Conservation (phyloP, 2,329 filamentous ascomycete genomes). For the Pseudocercospora eumusae region DNA sequence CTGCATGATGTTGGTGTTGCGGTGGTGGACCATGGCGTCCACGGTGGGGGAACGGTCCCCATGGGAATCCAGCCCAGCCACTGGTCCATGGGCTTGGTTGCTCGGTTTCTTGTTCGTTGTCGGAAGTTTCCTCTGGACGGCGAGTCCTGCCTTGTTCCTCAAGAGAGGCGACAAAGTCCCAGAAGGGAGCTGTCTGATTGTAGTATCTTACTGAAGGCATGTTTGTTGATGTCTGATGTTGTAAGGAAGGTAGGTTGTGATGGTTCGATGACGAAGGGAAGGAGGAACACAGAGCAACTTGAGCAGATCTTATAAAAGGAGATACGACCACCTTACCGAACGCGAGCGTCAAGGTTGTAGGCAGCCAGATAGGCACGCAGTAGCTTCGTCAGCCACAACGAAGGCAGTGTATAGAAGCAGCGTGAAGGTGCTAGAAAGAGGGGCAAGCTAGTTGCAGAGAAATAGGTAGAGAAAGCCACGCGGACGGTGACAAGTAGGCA, state of each 20-base stretch:
- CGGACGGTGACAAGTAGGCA: constrained; percentile 21
- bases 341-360: constrained; percentile 12
- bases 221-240: constrained; percentile 34
- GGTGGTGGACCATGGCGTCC: constrained; percentile 32
- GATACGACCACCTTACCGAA: constrained; percentile 18
- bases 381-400: constrained; percentile 21
- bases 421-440: constrained; percentile 16
- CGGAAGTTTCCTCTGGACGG: constrained; percentile 33
- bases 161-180: constrained; percentile 57
- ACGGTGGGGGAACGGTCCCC: constrained; percentile 36
- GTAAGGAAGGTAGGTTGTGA: constrained; percentile 14
- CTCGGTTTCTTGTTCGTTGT: constrained; percentile 38
- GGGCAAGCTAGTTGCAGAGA: constrained; percentile 4
- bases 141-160: constrained; percentile 47
- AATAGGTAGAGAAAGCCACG: constrained; percentile 24
- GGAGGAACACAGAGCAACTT: not conserved
- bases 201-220: constrained; percentile 59
- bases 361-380: constrained; percentile 20
- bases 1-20: constrained; percentile 6
- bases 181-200: constrained; percentile 57
- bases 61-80: constrained; percentile 44
- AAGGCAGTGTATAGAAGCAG: constrained; percentile 6
- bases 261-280: constrained; percentile 15
- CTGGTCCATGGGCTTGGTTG: constrained; percentile 33
- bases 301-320: constrained; percentile 16